A percentile compares a stretch with the other conserved stretches of the same genome.
Evolutionary conservation across 148 eudicot genomes (phyloP).

Genomic region (Rhododendron henanense): DNA sequence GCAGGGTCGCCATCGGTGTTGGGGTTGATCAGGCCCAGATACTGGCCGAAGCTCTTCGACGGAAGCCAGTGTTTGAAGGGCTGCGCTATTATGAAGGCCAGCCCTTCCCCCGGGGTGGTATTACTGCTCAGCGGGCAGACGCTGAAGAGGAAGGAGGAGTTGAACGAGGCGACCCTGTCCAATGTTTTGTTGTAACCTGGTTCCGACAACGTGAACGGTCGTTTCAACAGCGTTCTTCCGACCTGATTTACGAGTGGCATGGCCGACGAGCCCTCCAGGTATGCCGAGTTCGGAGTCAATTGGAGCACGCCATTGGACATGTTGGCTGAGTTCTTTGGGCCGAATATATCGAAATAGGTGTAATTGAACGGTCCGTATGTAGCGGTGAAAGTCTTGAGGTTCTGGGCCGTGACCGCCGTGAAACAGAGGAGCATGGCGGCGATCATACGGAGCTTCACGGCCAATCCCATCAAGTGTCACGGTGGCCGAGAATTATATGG

Average conservation of each 20-base stretch:
- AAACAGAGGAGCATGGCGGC: too few relatives aligned
- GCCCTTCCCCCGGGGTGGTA: constrained; percentile 49
- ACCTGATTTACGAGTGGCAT: constrained; percentile 18
- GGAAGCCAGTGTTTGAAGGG: constrained; percentile 17
- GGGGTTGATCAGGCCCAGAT: constrained; percentile 57
- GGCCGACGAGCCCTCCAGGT: constrained; percentile 20
- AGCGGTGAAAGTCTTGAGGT: too few relatives aligned
- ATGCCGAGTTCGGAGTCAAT: constrained; percentile 42
- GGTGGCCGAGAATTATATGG: too few relatives aligned
- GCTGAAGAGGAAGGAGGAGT: constrained; percentile 51
- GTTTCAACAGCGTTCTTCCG: constrained; percentile 40
- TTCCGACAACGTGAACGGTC: constrained; percentile 46
- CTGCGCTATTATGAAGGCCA: constrained; percentile 63
- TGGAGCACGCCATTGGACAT: constrained; percentile 26
- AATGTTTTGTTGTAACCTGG: neutral
- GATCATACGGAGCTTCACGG: too few relatives aligned
- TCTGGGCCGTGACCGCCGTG: too few relatives aligned
- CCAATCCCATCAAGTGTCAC: too few relatives aligned
- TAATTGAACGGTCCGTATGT: too few relatives aligned
- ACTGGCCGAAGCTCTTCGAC: constrained; percentile 39
- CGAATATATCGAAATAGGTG: too few relatives aligned
- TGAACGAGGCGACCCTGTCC: constrained; percentile 45
- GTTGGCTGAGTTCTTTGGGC: too few relatives aligned
- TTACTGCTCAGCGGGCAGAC: neutral
- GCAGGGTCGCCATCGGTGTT: constrained; percentile 29